Percentiles rank a stretch among this genome's conserved stretches.
Conservation (phyloP, 208 protist species). For the Naegleria fowleri region DNA sequence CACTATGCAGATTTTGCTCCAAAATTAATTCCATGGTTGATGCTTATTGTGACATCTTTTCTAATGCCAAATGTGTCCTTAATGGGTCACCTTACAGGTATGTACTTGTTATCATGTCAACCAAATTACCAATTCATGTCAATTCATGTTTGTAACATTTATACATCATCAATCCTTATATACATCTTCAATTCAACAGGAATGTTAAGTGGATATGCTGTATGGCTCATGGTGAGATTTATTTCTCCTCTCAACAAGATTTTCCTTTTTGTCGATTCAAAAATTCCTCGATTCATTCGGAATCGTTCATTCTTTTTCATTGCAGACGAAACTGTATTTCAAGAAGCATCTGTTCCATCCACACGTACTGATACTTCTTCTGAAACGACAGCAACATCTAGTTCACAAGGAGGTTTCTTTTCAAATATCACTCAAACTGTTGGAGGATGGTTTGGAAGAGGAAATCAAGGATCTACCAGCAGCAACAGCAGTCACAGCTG, state of each 20-base stretch:
- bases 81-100: not conserved
- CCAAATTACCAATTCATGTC: too few relatives aligned
- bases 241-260: not conserved
- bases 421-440: not conserved
- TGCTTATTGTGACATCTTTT: not conserved
- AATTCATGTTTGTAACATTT: too few relatives aligned
- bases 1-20: not conserved
- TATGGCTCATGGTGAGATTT: not conserved
- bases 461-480: not conserved
- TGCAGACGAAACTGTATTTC: not conserved
- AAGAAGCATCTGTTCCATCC: not conserved
- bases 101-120: too few relatives aligned
- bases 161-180: too few relatives aligned
- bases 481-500: not conserved
- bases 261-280: not conserved
- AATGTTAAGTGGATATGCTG: not conserved
- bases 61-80: not conserved
- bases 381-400: not conserved
- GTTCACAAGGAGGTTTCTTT: not conserved
- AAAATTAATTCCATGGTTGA: constrained; percentile 6
- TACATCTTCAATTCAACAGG: too few relatives aligned
- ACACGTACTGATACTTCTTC: not conserved
- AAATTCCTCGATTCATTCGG: not conserved
- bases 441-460: not conserved
- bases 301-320: not conserved